phyloP scores from a whole-genome alignment of 495 filamentous ascomycete genomes.

The Penicillium fimorum region DNA sequence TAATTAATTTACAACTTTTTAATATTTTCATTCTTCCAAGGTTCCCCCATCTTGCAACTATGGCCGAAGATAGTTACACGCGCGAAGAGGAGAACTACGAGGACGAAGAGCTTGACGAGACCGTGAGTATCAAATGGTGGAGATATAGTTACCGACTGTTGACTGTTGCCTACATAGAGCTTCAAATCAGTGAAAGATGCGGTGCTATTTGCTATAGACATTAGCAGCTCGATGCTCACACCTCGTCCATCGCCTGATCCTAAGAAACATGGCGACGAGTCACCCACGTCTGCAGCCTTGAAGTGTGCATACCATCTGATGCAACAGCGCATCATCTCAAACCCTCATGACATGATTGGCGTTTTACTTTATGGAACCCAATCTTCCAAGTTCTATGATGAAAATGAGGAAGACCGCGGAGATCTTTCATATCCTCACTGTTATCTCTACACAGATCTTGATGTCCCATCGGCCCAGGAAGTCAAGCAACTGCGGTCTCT shows the following conservation, averaged over 20 bases:
- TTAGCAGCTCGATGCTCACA: constrained; percentile 85
- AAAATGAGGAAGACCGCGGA: constrained; percentile 58
- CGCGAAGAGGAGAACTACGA: constrained; percentile 55
- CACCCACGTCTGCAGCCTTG: constrained; percentile 74
- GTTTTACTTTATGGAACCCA: constrained; percentile 92
- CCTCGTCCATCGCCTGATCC: constrained; percentile 60
- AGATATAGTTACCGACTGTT: constrained; percentile 9
- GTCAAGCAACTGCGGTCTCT: constrained; percentile 75
- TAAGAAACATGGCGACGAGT: constrained; percentile 72
- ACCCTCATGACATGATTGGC: constrained; percentile 96
- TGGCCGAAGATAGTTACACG: constrained; percentile 44
- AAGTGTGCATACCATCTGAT: constrained; percentile 94
- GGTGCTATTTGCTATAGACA: constrained; percentile 91
- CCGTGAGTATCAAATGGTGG: constrained; percentile 44
- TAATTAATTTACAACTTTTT: constrained; percentile 5
- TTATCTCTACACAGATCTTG: constrained; percentile 87
- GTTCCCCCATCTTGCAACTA: constrained; percentile 15
- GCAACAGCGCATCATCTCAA: constrained; percentile 97
- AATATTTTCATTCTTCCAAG: neutral
- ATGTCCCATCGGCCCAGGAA: constrained; percentile 80
- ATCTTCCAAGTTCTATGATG: constrained; percentile 75
- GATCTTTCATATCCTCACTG: constrained; percentile 80
- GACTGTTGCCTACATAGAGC: constrained; percentile 51
- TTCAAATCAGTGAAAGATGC: constrained; percentile 96
- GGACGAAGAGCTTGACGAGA: constrained; percentile 71